A percentile compares a stretch with the other conserved stretches of the same genome.
Conservation (phyloP, 371 early-diverging fungal species). For the Basidiobolus meristosporus region DNA sequence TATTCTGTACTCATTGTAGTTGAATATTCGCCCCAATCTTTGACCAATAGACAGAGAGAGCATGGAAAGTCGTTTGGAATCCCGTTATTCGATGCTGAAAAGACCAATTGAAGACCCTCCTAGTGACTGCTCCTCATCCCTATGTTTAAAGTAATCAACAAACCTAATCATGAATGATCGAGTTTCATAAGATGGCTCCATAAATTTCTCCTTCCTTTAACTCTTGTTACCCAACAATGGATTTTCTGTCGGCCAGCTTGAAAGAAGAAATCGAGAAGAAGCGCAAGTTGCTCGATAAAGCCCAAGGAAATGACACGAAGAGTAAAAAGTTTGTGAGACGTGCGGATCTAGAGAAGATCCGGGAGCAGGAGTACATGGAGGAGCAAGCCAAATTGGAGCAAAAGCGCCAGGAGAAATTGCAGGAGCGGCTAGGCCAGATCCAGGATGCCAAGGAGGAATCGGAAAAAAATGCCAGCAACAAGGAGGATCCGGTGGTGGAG, state of each 20-base stretch:
- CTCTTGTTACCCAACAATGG: slow-evolving; percentile 13
- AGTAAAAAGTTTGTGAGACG: slow-evolving; percentile 54
- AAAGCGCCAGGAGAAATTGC: slow-evolving; percentile 22
- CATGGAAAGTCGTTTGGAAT: too few relatives aligned
- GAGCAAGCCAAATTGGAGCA: slow-evolving; percentile 24
- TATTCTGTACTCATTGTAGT: too few relatives aligned
- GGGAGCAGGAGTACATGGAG: slow-evolving; percentile 40
- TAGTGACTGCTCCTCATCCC: too few relatives aligned
- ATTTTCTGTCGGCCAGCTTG: slow-evolving; percentile 46
- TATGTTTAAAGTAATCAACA: too few relatives aligned
- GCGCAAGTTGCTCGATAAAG: slow-evolving; percentile 21
- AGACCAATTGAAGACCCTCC: too few relatives aligned
- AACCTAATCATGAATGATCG: too few relatives aligned
- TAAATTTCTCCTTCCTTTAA: not conserved
- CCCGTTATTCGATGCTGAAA: too few relatives aligned
- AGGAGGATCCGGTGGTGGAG: slow-evolving; percentile 3
- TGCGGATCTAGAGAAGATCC: slow-evolving; percentile 49
- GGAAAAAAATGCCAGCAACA: not conserved
- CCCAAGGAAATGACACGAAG: slow-evolving; percentile 7
- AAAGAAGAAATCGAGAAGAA: slow-evolving; percentile 50
- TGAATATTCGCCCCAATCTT: too few relatives aligned
- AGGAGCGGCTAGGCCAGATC: slow-evolving; percentile 5
- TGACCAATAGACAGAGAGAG: too few relatives aligned
- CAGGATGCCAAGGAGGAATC: not conserved
- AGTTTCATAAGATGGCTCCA: too few relatives aligned